Percentiles rank a stretch among this genome's conserved stretches.
Conservation (phyloP, 2,329 filamentous ascomycete genomes). For the Penicillium olsonii region DNA sequence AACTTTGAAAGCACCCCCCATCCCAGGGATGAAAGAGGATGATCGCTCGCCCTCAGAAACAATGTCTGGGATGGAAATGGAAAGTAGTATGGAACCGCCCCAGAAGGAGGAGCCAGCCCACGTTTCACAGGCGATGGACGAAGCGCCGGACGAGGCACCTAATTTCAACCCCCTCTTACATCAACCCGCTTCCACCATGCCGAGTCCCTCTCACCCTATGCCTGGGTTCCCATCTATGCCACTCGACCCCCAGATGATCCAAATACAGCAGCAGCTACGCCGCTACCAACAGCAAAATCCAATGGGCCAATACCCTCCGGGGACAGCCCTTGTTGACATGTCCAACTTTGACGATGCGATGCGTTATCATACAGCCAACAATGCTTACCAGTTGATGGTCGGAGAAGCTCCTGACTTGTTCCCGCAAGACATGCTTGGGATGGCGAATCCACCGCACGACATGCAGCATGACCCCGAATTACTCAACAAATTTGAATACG, state of each 20-base stretch:
- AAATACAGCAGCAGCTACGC: constrained; percentile 48
- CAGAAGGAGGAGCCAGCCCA: constrained; percentile 15
- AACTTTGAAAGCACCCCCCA: constrained; percentile 59
- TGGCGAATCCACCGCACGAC: constrained; percentile 43
- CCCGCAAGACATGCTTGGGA: constrained; percentile 39
- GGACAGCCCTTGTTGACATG: constrained; percentile 33
- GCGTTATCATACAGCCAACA: constrained; percentile 37
- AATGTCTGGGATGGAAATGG: constrained; percentile 14
- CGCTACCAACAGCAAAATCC: constrained; percentile 42
- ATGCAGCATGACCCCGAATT: constrained; percentile 44
- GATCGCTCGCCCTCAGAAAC: constrained; percentile 23
- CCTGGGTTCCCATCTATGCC: constrained; percentile 53
- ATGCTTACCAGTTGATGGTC: constrained; percentile 46
- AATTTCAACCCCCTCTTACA: constrained; percentile 36
- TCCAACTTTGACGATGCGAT: constrained; percentile 42
- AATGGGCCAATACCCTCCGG: constrained; percentile 39
- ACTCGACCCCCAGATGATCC: constrained; percentile 63
- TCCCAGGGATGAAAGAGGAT: constrained; percentile 31
- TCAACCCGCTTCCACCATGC: constrained; percentile 34
- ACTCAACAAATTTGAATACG: constrained; percentile 42
- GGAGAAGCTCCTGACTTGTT: constrained; percentile 42
- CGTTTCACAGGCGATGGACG: constrained; percentile 23
- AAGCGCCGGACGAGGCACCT: constrained; percentile 25
- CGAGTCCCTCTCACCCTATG: constrained; percentile 41
- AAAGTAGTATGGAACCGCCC: constrained; percentile 18